Evolutionary conservation across 495 filamentous ascomycete species (phyloP).

Genomic region (Hypoxylon fragiforme): DNA sequence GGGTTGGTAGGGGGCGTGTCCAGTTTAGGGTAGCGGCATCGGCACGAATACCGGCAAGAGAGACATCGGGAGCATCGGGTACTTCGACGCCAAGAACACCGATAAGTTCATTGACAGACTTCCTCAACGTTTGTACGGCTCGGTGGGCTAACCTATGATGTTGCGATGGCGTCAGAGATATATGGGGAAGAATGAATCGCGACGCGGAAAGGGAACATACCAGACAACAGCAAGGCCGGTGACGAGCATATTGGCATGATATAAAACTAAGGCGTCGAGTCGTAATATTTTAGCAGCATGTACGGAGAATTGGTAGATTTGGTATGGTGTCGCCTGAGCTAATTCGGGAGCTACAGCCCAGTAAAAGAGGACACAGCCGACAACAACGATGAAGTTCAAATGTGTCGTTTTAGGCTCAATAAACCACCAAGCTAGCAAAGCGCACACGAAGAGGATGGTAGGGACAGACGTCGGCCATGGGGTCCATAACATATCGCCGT

Average conservation of each 20-base stretch:
- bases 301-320: slow-evolving; percentile 41
- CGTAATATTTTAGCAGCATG: slow-evolving; percentile 39
- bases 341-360: slow-evolving; percentile 50
- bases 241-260: slow-evolving; percentile 51
- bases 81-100: slow-evolving; percentile 90
- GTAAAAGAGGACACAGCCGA: slow-evolving; percentile 52
- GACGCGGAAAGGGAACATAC: slow-evolving; percentile 30
- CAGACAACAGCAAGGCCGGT: slow-evolving; percentile 50
- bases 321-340: slow-evolving; percentile 42
- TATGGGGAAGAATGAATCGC: neutral
- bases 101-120: slow-evolving; percentile 86
- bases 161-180: slow-evolving; percentile 14
- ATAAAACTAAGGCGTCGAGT: slow-evolving; percentile 44
- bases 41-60: slow-evolving; percentile 84
- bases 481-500: slow-evolving; percentile 56
- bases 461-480: slow-evolving; percentile 53
- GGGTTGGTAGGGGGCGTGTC: slow-evolving; percentile 76
- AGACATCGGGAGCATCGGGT: slow-evolving; percentile 84
- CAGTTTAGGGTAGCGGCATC: slow-evolving; percentile 90
- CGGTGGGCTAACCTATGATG: slow-evolving; percentile 36
- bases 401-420: slow-evolving; percentile 51
- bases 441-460: slow-evolving; percentile 53
- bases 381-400: slow-evolving; percentile 49
- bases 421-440: slow-evolving; percentile 54
- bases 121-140: slow-evolving; percentile 82